These are phyloP conservation scores for Protomyces arabidopsidicola DNA, from an alignment of 1,139 yeast genomes.

Conservation along the genomic window DNA sequence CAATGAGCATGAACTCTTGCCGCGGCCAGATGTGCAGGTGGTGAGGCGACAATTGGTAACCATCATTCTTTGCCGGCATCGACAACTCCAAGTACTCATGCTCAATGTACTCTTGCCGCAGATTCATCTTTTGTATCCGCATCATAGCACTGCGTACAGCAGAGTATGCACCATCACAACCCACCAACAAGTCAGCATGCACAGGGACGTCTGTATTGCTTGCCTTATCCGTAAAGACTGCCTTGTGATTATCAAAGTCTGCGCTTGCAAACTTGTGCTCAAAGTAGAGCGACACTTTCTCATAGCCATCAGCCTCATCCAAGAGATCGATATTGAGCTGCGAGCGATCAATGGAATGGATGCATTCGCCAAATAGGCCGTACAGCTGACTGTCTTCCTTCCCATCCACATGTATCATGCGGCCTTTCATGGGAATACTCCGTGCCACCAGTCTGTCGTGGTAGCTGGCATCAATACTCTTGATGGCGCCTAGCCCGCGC, in stretches of 20 bases:
- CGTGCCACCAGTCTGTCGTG: constrained; percentile 54
- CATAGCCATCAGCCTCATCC: constrained; percentile 53
- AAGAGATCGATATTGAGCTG: constrained; percentile 61
- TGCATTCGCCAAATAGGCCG: constrained; percentile 68
- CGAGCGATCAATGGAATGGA: constrained; percentile 78
- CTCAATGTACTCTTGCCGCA: constrained; percentile 71
- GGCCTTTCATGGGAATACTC: constrained; percentile 78
- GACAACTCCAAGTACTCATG: constrained; percentile 76
- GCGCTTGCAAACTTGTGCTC: constrained; percentile 52
- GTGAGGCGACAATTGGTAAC: constrained; percentile 52
- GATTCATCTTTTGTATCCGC: constrained; percentile 52
- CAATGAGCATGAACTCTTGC: constrained; percentile 78
- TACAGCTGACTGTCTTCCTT: constrained; percentile 64
- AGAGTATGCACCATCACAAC: constrained; percentile 85
- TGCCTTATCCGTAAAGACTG: not conserved
- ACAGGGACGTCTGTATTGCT: constrained; percentile 29
- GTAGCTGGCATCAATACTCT: constrained; percentile 56
- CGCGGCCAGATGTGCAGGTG: constrained; percentile 95
- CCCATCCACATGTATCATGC: constrained; percentile 84
- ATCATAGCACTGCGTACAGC: constrained; percentile 67
- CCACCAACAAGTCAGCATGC: constrained; percentile 58
- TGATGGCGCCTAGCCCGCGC: constrained; percentile 70
- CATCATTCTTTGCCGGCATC: constrained; percentile 47
- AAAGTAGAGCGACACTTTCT: constrained; percentile 50
- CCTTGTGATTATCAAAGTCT: constrained; percentile 36